Conservation (phyloP, 306 rosid genomes). For the Cucumis melo region DNA sequence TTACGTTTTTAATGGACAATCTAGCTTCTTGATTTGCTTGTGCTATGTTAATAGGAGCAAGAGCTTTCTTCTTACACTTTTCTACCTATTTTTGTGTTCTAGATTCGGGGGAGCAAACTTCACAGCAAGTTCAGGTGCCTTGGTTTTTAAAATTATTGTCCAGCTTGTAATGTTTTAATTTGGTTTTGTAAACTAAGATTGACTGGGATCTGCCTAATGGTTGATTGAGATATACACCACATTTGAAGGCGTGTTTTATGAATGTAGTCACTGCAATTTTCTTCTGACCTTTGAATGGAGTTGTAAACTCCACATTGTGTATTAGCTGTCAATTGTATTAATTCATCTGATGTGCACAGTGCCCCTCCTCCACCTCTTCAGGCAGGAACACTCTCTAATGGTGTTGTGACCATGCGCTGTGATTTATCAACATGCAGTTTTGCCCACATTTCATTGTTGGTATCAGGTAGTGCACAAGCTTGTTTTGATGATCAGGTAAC, state of each 20-base stretch:
- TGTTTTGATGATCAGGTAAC: slow-evolving; percentile 90
- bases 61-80: not conserved
- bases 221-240: not conserved
- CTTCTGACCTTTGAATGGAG: not conserved
- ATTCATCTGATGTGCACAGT: slow-evolving; percentile 33
- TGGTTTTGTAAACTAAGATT: not conserved
- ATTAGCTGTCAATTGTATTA: not conserved
- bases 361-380: slow-evolving; percentile 99
- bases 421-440: slow-evolving; percentile 83
- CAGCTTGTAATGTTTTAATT: not conserved
- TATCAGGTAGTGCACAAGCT: slow-evolving; percentile 87
- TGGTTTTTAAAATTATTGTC: not conserved
- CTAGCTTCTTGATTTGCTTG: not conserved
- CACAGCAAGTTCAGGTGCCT: slow-evolving; percentile 90
- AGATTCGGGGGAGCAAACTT: slow-evolving; percentile 94
- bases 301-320: not conserved
- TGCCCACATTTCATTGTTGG: slow-evolving; percentile 82
- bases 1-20: not conserved
- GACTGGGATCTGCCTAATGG: not conserved
- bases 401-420: slow-evolving; percentile 98
- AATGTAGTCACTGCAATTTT: not conserved
- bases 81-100: slow-evolving; percentile 11
- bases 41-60: not conserved
- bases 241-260: not conserved
- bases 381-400: slow-evolving; percentile 87